Percentiles rank a stretch among this genome's conserved stretches.
phyloP scores from a whole-genome alignment of 306 rosid genomes.

The Rosa chinensis region DNA sequence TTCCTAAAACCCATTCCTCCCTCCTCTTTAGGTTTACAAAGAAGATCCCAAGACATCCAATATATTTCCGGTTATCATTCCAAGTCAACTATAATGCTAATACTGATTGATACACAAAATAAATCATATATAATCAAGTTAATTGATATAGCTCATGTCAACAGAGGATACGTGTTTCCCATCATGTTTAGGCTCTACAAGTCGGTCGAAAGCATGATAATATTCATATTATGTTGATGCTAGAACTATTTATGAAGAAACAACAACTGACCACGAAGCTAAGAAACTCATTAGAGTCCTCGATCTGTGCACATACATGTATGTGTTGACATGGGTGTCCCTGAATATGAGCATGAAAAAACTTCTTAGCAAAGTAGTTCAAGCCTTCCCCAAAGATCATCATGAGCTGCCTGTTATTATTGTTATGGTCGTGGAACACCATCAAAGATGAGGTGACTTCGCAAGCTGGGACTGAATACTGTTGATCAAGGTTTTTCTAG shows the following conservation, averaged over 20 bases:
- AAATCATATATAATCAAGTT: no score
- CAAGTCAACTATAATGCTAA: no score
- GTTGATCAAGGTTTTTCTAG: no score
- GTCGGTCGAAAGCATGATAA: background rate
- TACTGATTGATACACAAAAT: no score
- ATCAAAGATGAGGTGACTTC: background rate
- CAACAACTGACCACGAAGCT: background rate
- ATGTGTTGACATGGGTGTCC: background rate
- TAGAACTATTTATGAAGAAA: background rate
- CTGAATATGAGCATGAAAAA: background rate
- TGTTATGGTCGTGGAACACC: background rate
- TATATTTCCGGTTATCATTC: no score
- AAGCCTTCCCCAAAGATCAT: background rate
- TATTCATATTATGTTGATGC: background rate
- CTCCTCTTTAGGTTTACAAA: no score
- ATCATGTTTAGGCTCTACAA: background rate
- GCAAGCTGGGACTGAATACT: background rate
- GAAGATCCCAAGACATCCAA: no score
- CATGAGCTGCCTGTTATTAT: background rate
- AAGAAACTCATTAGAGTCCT: background rate
- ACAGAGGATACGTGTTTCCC: background rate
- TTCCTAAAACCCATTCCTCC: no score
- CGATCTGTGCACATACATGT: background rate
- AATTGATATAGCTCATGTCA: no score
- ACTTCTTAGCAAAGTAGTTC: background rate